Evolutionary conservation across 2,329 filamentous ascomycete species (phyloP), one percentile per base, ranked within the genome.

Genomic region (Trichophyton benhamiae): DNA sequence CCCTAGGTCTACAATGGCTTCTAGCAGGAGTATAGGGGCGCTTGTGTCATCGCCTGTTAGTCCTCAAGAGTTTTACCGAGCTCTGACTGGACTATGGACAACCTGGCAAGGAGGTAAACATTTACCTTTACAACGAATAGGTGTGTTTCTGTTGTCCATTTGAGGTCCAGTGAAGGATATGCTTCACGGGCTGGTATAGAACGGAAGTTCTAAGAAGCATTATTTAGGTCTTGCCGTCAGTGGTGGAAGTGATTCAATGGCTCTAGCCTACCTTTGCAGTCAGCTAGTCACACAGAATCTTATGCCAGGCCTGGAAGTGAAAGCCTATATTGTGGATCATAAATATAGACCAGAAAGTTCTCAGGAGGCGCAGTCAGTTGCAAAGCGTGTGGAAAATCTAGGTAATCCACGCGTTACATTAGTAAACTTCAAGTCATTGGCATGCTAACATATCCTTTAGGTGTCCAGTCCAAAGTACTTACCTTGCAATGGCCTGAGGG

Each of bases 181-280:
- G 25, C n/a, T 7, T 13, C 30, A 30, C 11, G 22, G 15, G 5
- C 6, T 36, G 11, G 15, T 55, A 11, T 33, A 44, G 15, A 13
- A 30, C n/a, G 15, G 11, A 25, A 41, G 17, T 48, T 33, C 36
- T 60, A 33, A 41, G 15, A 20, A 30, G n/a, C 6, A 9, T 30
- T 22, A n/a, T 49, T 52, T 64, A 89, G 87, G 82, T 60, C 77
- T 97, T 63, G 94, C 91, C 15, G 79, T 97, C 64, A 96, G 91
- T 70, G 94, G 94, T 25, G 94, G 94, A 6, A 88, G 94, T 44
- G 94, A 99, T 74, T 97, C 92, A n/a, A 99, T 97, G 91, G 92
- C 92, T 30, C 79, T 99, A 63, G 90, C 91, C 61, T 85, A 79
- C 63, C 80, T 97, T 41, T 89, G 88, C 70, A 80, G 79, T 57